These are phyloP conservation scores for Gymnopus androsaceus DNA, from an alignment of 1,284 basidiomycete genomes.

Conservation along the genomic window DNA sequence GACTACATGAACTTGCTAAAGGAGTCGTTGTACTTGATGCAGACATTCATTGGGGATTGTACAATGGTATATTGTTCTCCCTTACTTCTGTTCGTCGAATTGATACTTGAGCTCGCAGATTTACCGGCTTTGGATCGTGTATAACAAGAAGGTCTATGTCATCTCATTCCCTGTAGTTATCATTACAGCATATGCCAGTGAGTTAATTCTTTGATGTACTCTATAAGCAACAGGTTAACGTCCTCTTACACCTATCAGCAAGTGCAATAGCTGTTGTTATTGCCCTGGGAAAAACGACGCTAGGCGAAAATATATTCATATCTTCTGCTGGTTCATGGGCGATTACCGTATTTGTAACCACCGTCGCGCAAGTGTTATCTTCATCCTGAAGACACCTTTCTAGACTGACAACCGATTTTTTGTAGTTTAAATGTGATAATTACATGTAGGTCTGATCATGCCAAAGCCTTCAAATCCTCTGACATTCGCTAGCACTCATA, in stretches of 20 bases:
- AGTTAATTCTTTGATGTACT: not conserved
- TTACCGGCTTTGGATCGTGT: slow-evolving; percentile 12
- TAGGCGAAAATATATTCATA: slow-evolving; percentile 8
- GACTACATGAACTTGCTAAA: slow-evolving; percentile 10
- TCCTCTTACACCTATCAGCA: not conserved
- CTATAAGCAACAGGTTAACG: not conserved
- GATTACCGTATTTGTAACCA: slow-evolving; percentile 7
- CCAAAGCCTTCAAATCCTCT: not conserved
- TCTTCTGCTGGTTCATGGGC: slow-evolving; percentile 11
- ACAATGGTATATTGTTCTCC: slow-evolving; percentile 3
- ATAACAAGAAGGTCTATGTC: not conserved
- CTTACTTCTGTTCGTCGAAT: not conserved
- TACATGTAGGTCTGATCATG: not conserved
- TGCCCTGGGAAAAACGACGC: not conserved
- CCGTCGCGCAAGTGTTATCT: not conserved
- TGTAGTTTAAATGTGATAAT: slow-evolving; percentile 6
- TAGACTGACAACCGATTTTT: not conserved
- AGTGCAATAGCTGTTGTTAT: slow-evolving; percentile 8
- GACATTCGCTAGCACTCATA: not conserved
- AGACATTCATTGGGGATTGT: slow-evolving; percentile 11
- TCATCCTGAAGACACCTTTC: not conserved
- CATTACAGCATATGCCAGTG: slow-evolving; percentile 5
- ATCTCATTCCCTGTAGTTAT: not conserved
- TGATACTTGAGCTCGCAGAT: not conserved
- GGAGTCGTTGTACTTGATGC: slow-evolving; percentile 6